Evolutionary conservation across 176 grass and related monocot species (phyloP).

Genomic region (Juncus inflexus): DNA sequence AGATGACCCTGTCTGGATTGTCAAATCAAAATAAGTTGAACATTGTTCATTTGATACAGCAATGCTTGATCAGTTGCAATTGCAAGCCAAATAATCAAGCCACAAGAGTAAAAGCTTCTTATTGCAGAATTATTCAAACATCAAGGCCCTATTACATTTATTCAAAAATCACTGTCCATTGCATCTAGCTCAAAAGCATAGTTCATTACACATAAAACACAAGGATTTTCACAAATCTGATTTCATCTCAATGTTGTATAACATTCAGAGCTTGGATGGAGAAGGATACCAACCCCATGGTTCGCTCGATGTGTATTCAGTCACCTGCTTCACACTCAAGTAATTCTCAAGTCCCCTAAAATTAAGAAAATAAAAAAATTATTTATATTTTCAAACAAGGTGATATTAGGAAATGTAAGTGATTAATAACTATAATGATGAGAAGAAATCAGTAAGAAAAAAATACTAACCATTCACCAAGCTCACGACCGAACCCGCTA

Average conservation of each 20-base stretch:
- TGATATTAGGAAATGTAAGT: too few species aligned
- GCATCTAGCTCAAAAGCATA: background rate
- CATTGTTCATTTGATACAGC: too few species aligned
- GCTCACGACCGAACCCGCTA: conserved; percentile 92
- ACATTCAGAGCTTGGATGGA: conserved; percentile 54
- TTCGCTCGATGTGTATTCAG: conserved; percentile 80
- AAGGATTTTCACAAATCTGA: background rate
- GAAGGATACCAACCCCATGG: conserved; percentile 92
- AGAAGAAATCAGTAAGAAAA: background rate
- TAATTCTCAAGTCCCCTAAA: conserved; percentile 92
- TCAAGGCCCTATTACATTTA: background rate
- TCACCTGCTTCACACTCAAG: conserved; percentile 78
- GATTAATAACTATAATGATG: background rate
- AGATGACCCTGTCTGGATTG: too few species aligned
- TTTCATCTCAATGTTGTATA: background rate
- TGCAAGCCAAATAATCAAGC: too few species aligned
- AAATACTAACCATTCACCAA: conserved; percentile 72
- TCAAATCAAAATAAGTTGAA: too few species aligned
- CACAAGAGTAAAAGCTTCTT: too few species aligned
- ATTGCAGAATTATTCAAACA: too few species aligned
- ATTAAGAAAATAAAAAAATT: background rate
- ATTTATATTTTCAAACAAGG: too few species aligned
- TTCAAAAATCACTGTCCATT: conserved; percentile 10
- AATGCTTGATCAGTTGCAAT: too few species aligned
- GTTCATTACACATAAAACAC: background rate